Evolutionary conservation across 2,329 filamentous ascomycete species (phyloP).

Genomic region (Claviceps sp.): DNA sequence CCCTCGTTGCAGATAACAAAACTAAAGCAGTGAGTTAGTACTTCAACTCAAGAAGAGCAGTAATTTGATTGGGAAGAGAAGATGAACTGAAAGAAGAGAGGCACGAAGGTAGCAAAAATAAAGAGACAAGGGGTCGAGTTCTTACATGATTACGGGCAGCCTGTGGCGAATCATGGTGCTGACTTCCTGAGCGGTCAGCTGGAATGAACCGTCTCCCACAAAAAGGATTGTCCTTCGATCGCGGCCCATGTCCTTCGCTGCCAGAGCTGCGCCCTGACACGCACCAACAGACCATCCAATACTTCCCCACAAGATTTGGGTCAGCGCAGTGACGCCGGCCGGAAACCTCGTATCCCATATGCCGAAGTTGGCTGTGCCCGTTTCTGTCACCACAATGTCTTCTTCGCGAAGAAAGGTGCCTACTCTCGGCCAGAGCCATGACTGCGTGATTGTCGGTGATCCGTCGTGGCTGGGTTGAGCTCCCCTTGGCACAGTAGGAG

Average conservation of each 20-base stretch:
- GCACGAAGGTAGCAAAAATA: not conserved
- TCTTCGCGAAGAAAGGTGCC: slow-evolving; percentile 57
- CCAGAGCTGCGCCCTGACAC: slow-evolving; percentile 55
- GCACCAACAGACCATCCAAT: slow-evolving; percentile 49
- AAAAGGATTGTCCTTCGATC: slow-evolving; percentile 64
- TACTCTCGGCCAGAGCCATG: slow-evolving; percentile 65
- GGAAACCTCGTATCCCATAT: slow-evolving; percentile 80
- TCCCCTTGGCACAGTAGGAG: slow-evolving; percentile 40
- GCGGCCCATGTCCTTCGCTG: slow-evolving; percentile 48
- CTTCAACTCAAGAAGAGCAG: not conserved
- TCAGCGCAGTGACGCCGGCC: slow-evolving; percentile 61
- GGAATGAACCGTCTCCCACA: slow-evolving; percentile 79
- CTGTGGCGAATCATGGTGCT: slow-evolving; percentile 69
- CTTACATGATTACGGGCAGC: slow-evolving; percentile 64
- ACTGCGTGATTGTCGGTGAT: slow-evolving; percentile 45
- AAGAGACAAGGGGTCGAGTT: too few relatives aligned
- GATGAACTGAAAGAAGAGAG: not conserved
- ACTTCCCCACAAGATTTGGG: slow-evolving; percentile 62
- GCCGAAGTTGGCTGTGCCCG: slow-evolving; percentile 77
- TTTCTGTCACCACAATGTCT: slow-evolving; percentile 76
- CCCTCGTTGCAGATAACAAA: slow-evolving; percentile 82
- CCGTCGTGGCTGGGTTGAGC: slow-evolving; percentile 26
- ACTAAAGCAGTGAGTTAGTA: slow-evolving; percentile 19
- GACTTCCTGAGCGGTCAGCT: slow-evolving; percentile 73
- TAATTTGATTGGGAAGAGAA: too few relatives aligned